These are phyloP conservation scores for Meyerozyma athensensis DNA, from an alignment of 1,139 yeast species.

Conservation along the genomic window DNA sequence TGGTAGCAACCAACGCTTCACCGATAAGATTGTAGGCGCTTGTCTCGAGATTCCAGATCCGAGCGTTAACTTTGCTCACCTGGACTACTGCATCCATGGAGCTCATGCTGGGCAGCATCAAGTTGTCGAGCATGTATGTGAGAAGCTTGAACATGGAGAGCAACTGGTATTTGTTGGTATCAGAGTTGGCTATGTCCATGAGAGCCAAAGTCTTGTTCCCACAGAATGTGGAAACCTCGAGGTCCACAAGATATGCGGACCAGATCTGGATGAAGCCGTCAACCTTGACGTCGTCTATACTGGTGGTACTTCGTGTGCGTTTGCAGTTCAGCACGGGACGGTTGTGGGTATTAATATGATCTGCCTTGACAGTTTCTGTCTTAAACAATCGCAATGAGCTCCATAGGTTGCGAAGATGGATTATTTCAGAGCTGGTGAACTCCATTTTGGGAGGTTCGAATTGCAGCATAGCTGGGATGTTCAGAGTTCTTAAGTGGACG, in stretches of 20 bases:
- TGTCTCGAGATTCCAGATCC: slow-evolving; percentile 18
- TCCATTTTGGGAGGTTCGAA: neutral
- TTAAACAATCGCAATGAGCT: slow-evolving; percentile 1
- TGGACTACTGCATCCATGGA: slow-evolving; percentile 12
- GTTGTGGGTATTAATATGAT: neutral
- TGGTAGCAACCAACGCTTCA: slow-evolving; percentile 17
- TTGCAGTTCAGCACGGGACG: neutral
- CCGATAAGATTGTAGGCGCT: slow-evolving; percentile 18
- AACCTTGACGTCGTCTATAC: neutral
- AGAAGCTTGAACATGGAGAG: slow-evolving; percentile 16
- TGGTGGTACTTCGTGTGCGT: neutral
- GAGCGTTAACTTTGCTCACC: slow-evolving; percentile 15
- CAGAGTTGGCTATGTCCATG: neutral
- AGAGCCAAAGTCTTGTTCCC: neutral
- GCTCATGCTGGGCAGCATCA: slow-evolving; percentile 13
- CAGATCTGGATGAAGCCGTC: neutral
- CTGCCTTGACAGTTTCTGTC: neutral
- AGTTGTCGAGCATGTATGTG: slow-evolving; percentile 14
- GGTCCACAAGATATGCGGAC: neutral
- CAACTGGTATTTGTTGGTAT: slow-evolving; percentile 15
- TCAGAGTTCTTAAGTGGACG: too few species aligned
- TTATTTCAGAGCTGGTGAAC: neutral
- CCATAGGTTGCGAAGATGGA: neutral
- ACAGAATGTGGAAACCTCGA: neutral
- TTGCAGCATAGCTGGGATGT: neutral